Percentiles rank a stretch among this genome's conserved stretches.
These are phyloP conservation scores for Leishmania tarentolae DNA, from an alignment of 208 protist genomes.

Conservation along the genomic window DNA sequence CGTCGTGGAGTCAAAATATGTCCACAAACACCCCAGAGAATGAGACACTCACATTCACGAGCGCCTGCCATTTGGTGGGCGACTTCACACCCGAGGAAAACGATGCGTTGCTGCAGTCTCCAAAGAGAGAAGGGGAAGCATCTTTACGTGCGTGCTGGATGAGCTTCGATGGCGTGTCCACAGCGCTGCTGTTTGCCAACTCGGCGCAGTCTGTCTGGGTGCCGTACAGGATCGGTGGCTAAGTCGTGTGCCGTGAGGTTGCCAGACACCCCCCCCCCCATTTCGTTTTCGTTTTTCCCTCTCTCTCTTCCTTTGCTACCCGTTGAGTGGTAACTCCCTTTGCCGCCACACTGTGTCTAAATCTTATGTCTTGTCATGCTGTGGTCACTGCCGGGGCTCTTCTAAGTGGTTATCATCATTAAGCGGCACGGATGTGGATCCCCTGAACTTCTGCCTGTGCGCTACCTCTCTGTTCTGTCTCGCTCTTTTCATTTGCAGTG, in stretches of 20 bases:
- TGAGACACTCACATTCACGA: conserved; percentile 38
- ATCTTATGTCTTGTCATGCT: not conserved
- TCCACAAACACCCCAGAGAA: conserved; percentile 13
- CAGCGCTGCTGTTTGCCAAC: conserved; percentile 52
- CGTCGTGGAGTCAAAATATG: not conserved
- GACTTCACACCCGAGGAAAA: conserved; percentile 32
- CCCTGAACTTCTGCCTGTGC: no score
- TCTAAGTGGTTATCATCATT: no score
- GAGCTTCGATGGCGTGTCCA: conserved; percentile 48
- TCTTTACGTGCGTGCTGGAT: conserved; percentile 55
- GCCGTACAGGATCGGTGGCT: conserved; percentile 39
- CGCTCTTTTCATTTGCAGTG: not conserved
- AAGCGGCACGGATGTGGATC: no score
- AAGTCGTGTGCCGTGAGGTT: not conserved
- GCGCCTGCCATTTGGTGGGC: conserved; percentile 32
- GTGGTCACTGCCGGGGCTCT: no score
- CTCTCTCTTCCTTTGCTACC: not conserved
- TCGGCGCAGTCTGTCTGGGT: conserved; percentile 48
- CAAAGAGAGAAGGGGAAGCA: not conserved
- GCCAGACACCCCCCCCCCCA: not conserved
- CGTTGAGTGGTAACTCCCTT: not conserved
- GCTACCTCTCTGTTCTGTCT: not conserved
- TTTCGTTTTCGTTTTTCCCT: not conserved
- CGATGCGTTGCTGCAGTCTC: not conserved
- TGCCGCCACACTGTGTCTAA: not conserved